Evolutionary conservation across 1,284 basidiomycete species (phyloP).

Genomic region (Ustilago hordei): DNA sequence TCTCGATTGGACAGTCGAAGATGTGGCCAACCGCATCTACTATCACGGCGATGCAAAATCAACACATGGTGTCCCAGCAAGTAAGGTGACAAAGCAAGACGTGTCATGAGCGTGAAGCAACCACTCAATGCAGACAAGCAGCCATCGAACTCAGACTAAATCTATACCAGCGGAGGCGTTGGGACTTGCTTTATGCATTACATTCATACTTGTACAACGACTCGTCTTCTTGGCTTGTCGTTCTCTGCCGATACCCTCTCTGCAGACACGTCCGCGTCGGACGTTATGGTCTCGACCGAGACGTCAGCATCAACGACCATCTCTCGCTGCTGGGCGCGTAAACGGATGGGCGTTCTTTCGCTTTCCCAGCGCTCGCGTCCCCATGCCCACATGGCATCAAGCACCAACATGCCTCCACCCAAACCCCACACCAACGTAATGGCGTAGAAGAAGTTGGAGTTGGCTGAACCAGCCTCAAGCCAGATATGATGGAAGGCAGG

Average conservation of each 20-base stretch:
- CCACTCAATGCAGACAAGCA: background rate
- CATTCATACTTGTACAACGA: slow-evolving; percentile 47
- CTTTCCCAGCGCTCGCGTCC: slow-evolving; percentile 61
- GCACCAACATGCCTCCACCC: slow-evolving; percentile 83
- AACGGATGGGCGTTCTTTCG: slow-evolving; percentile 46
- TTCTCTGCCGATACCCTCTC: slow-evolving; percentile 14
- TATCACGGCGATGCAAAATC: slow-evolving; percentile 49
- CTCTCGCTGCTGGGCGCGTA: background rate
- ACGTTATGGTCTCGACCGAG: slow-evolving; percentile 16
- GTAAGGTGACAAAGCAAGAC: background rate
- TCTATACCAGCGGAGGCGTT: background rate
- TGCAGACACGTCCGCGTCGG: background rate
- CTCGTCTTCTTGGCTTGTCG: slow-evolving; percentile 14
- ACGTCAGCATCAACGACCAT: slow-evolving; percentile 12
- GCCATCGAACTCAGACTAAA: background rate
- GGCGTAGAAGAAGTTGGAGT: slow-evolving; percentile 98
- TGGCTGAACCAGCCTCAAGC: slow-evolving; percentile 90
- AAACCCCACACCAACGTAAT: slow-evolving; percentile 92
- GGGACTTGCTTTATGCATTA: background rate
- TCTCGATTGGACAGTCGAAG: slow-evolving; percentile 92
- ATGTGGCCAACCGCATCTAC: slow-evolving; percentile 75
- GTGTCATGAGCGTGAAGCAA: slow-evolving; percentile 7
- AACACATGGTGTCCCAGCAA: background rate
- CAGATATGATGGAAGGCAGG: slow-evolving; percentile 93
- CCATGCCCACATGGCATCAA: slow-evolving; percentile 82